Conservation (phyloP, 1,284 basidiomycete species). For the Athelia psychrophila region DNA sequence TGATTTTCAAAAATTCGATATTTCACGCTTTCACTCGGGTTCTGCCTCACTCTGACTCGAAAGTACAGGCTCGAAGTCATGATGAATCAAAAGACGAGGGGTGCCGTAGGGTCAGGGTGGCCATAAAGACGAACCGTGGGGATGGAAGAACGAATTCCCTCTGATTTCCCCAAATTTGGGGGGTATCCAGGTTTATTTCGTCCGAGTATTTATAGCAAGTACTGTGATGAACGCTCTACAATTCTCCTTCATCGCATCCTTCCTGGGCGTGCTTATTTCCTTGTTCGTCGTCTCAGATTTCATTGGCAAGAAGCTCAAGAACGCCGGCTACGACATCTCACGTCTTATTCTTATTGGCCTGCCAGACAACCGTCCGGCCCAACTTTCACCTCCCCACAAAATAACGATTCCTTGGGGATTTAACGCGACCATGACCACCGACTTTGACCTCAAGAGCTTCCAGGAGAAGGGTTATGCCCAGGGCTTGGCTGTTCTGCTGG, state of each 20-base stretch:
- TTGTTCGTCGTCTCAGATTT: constrained; percentile 44
- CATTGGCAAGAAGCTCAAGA: constrained; percentile 41
- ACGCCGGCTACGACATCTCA: constrained; percentile 54
- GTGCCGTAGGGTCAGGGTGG: no score
- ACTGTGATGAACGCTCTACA: constrained; percentile 45
- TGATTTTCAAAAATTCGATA: no score
- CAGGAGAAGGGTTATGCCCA: constrained; percentile 24
- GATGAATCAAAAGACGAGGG: no score
- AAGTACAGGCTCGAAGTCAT: no score
- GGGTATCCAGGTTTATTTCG: not conserved
- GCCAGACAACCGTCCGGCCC: constrained; percentile 24
- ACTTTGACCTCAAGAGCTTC: constrained; percentile 12
- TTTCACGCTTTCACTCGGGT: no score
- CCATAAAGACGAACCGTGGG: no score
- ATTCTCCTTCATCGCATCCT: constrained; percentile 48
- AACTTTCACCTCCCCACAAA: constrained; percentile 15
- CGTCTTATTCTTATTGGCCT: constrained; percentile 65
- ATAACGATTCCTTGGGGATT: constrained; percentile 17
- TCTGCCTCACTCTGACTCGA: no score
- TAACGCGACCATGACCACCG: constrained; percentile 7
- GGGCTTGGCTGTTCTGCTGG: constrained; percentile 33
- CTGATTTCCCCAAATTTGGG: no score
- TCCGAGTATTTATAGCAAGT: not conserved
- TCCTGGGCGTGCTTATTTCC: constrained; percentile 40
- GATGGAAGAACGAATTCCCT: no score